Percentiles rank a stretch among this genome's conserved stretches.
phyloP scores from a whole-genome alignment of 306 rosid genomes.

The Castanea mollissima region DNA sequence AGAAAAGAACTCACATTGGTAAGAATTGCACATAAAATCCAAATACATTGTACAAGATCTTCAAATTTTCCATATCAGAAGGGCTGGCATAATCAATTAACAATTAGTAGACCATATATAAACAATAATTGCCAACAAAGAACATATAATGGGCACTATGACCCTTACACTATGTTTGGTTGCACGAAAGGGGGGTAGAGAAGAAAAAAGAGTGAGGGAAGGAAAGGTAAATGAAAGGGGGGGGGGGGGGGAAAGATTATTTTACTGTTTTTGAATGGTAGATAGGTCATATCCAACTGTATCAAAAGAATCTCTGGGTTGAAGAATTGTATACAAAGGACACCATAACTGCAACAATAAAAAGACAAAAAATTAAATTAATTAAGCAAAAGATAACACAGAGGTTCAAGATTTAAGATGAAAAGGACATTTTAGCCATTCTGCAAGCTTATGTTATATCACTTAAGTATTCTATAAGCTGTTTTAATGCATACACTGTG shows the following conservation, averaged over 20 bases:
- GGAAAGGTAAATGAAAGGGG: no score
- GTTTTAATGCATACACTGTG: not conserved
- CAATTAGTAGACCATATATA: slow-evolving; percentile 1
- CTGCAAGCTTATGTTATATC: not conserved
- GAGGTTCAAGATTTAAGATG: slow-evolving; percentile 6
- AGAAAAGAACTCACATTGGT: slow-evolving; percentile 60
- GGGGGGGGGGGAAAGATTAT: no score
- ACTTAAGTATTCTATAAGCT: not conserved
- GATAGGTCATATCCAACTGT: slow-evolving; percentile 23
- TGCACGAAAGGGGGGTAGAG: no score
- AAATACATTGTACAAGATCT: slow-evolving; percentile 63
- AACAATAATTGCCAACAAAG: not conserved
- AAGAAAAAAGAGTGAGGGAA: no score
- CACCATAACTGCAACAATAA: slow-evolving; percentile 78
- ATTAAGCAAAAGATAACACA: not conserved
- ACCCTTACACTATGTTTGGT: not conserved
- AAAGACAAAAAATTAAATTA: slow-evolving; percentile 15
- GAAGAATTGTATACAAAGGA: slow-evolving; percentile 72
- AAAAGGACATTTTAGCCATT: not conserved
- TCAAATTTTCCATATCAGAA: slow-evolving; percentile 34
- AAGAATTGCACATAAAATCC: slow-evolving; percentile 87
- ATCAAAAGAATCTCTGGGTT: slow-evolving; percentile 27
- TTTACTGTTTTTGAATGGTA: slow-evolving; percentile 18
- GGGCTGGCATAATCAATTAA: slow-evolving; percentile 42
- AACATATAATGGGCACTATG: not conserved